Conservation (phyloP, 2,329 filamentous ascomycete species). For the Aureobasidium sp. region DNA sequence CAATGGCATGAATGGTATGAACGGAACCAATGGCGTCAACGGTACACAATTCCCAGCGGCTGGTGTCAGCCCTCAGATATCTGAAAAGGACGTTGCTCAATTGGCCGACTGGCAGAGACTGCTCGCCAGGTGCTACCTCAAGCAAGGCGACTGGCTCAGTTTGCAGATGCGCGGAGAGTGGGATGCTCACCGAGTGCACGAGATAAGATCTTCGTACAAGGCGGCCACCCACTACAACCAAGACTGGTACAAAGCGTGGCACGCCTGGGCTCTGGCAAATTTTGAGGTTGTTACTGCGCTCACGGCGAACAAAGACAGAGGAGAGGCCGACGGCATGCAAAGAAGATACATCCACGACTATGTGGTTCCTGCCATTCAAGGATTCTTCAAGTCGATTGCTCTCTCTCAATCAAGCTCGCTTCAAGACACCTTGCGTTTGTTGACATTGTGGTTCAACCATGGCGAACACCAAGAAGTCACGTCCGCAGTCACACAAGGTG, state of each 20-base stretch:
- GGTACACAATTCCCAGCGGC: slow-evolving; percentile 27
- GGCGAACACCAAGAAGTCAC: slow-evolving; percentile 85
- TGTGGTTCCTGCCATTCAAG: slow-evolving; percentile 86
- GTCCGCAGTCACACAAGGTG: slow-evolving; percentile 77
- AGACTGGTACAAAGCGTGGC: slow-evolving; percentile 98
- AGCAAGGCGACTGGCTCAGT: slow-evolving; percentile 94
- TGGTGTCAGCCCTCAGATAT: slow-evolving; percentile 18
- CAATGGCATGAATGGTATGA: slow-evolving; percentile 36
- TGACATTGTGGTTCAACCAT: slow-evolving; percentile 95
- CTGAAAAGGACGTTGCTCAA: slow-evolving; percentile 35
- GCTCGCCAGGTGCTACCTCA: slow-evolving; percentile 89
- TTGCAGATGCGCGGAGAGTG: slow-evolving; percentile 78
- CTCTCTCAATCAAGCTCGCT: slow-evolving; percentile 85
- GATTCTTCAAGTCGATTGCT: slow-evolving; percentile 96
- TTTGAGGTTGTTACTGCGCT: slow-evolving; percentile 93
- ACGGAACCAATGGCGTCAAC: slow-evolving; percentile 32
- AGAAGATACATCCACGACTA: slow-evolving; percentile 68
- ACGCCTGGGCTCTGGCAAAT: slow-evolving; percentile 95
- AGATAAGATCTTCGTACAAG: slow-evolving; percentile 83
- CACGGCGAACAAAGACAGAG: slow-evolving; percentile 54
- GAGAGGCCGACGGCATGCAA: slow-evolving; percentile 43
- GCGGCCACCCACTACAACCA: slow-evolving; percentile 91
- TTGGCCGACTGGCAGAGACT: slow-evolving; percentile 55
- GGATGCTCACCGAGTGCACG: slow-evolving; percentile 75
- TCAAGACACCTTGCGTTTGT: slow-evolving; percentile 83